Evolutionary conservation across 129 eudicot species (phyloP).

Genomic region (Flaveria ramosissima): DNA sequence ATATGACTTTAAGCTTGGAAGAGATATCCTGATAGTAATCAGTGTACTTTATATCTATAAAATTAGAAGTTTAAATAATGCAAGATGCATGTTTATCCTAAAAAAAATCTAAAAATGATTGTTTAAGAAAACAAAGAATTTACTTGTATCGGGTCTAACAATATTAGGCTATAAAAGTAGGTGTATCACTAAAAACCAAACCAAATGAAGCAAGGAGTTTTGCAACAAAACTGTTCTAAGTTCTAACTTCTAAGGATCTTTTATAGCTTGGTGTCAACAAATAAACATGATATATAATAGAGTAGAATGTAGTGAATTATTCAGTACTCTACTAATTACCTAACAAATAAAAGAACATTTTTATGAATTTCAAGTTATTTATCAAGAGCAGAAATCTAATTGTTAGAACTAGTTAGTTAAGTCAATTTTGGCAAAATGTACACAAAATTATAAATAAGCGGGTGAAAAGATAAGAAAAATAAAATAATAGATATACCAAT

Average conservation of each 20-base stretch:
- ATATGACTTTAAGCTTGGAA: too few relatives aligned
- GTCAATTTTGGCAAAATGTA: too few relatives aligned
- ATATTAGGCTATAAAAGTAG: too few relatives aligned
- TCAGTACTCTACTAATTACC: background rate
- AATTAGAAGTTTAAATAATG: too few relatives aligned
- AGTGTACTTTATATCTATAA: too few relatives aligned
- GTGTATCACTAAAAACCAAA: background rate
- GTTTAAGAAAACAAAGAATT: too few relatives aligned
- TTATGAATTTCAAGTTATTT: background rate
- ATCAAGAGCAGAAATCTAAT: too few relatives aligned
- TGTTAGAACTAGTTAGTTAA: too few relatives aligned
- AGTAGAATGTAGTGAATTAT: background rate
- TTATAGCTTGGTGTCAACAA: background rate
- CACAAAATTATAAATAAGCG: background rate
- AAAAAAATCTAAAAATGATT: too few relatives aligned
- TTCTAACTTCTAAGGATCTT: background rate
- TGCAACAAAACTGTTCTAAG: background rate
- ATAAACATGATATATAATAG: background rate
- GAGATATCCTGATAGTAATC: too few relatives aligned
- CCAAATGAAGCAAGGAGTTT: background rate
- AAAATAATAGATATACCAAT: background rate
- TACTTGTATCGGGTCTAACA: too few relatives aligned
- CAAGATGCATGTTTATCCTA: too few relatives aligned
- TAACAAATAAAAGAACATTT: background rate
- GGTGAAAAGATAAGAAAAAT: background rate